Conservation (phyloP, 441 rosid species). For the Jatropha podagrica region DNA sequence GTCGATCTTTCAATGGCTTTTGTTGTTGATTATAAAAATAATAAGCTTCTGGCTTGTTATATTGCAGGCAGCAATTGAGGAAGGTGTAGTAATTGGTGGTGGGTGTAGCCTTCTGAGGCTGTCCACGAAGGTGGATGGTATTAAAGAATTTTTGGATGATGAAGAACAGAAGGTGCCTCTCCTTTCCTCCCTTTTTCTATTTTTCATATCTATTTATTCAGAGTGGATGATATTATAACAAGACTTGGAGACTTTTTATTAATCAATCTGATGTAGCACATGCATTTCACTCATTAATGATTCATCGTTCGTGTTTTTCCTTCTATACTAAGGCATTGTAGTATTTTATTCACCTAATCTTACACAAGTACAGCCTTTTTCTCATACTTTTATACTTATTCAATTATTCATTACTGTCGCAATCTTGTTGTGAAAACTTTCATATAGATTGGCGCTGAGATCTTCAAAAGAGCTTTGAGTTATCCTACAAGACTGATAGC, state of each 20-base stretch:
- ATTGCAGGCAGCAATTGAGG: constrained; percentile 84
- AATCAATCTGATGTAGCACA: not conserved
- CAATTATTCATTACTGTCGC: constrained; percentile 1
- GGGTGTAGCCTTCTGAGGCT: constrained; percentile 83
- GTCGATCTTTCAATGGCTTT: constrained; percentile 11
- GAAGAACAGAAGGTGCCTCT: constrained; percentile 68
- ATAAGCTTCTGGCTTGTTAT: constrained; percentile 21
- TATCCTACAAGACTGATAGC: constrained; percentile 77
- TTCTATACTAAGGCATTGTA: no score
- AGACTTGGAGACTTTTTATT: not conserved
- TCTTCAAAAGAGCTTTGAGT: constrained; percentile 71
- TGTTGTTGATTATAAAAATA: not conserved
- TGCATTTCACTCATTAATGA: not conserved
- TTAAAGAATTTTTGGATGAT: constrained; percentile 66
- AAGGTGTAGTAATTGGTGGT: constrained; percentile 89
- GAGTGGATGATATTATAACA: not conserved
- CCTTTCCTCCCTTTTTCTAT: not conserved
- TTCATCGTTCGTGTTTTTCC: not conserved
- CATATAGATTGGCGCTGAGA: constrained; percentile 80
- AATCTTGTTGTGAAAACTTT: constrained; percentile 1
- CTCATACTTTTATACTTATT: not conserved
- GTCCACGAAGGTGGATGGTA: constrained; percentile 56
- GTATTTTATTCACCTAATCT: not conserved
- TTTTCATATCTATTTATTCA: not conserved
- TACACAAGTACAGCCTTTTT: not conserved